Conservation (phyloP, 2,329 filamentous ascomycete genomes). For the Rhinocladiella mackenziei region DNA sequence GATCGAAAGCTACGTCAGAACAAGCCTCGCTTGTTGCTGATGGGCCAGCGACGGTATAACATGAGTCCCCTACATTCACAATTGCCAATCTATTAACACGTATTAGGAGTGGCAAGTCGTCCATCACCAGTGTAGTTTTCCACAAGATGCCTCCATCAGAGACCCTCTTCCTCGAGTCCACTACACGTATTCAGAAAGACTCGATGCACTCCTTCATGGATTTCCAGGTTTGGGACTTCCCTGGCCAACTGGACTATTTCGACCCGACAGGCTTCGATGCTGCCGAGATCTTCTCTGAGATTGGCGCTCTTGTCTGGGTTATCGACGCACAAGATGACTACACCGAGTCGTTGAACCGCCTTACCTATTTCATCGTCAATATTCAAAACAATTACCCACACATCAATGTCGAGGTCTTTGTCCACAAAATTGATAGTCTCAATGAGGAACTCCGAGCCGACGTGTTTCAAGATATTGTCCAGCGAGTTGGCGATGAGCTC, state of each 20-base stretch:
- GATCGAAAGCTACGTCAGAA: constrained; percentile 50
- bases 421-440: constrained; percentile 97
- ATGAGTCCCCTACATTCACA: constrained; percentile 11
- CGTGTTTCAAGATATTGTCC: constrained; percentile 93
- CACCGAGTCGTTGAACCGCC: constrained; percentile 77
- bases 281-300: constrained; percentile 79
- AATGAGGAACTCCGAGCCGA: constrained; percentile 96
- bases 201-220: constrained; percentile 98
- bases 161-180: constrained; percentile 92
- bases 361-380: constrained; percentile 85
- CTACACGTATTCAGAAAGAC: constrained; percentile 88
- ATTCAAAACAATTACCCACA: constrained; percentile 84
- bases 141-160: constrained; percentile 96
- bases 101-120: constrained; percentile 89
- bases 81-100: constrained; percentile 2
- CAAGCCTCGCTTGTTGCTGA: constrained; percentile 82
- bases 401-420: constrained; percentile 97
- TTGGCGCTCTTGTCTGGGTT: constrained; percentile 95
- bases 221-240: constrained; percentile 97
- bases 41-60: constrained; percentile 85
- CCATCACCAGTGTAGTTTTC: constrained; percentile 98
- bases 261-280: constrained; percentile 86
- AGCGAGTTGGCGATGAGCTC: constrained; percentile 92
- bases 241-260: constrained; percentile 89
- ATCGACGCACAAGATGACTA: constrained; percentile 99